Conservation (phyloP, 1,139 yeast genomes). For the Geotrichum histeridarum region DNA sequence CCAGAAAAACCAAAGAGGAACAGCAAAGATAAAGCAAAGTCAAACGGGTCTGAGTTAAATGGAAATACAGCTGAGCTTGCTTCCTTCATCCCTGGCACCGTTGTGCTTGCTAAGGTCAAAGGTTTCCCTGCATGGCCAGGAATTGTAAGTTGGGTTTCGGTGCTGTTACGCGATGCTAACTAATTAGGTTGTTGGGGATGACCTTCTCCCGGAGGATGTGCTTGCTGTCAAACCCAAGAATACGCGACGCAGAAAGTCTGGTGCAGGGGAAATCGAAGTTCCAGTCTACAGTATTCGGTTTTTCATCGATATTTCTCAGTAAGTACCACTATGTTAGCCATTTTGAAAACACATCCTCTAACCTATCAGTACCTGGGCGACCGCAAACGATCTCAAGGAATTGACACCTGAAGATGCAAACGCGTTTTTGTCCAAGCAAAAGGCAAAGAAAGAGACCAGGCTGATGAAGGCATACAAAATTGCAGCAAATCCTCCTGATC, state of each 20-base stretch:
- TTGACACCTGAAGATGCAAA: conserved; percentile 9
- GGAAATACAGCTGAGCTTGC: background rate
- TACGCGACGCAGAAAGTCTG: conserved; percentile 20
- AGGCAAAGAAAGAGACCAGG: background rate
- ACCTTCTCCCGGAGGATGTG: conserved; percentile 25
- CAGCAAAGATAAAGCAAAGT: too few species aligned
- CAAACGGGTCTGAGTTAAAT: too few species aligned
- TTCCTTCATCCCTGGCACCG: conserved; percentile 29
- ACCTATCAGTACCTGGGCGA: conserved; percentile 31
- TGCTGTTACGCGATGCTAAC: background rate
- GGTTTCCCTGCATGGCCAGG: conserved; percentile 43
- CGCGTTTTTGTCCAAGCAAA: background rate
- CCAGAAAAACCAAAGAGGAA: too few species aligned
- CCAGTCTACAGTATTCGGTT: conserved; percentile 36
- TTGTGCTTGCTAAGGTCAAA: conserved; percentile 38
- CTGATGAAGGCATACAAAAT: conserved; percentile 3
- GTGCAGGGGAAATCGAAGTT: conserved; percentile 6
- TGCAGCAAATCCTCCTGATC: conserved; percentile 10
- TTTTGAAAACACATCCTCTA: background rate
- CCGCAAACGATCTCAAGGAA: conserved; percentile 18
- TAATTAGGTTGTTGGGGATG: conserved; percentile 19
- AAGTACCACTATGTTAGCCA: background rate
- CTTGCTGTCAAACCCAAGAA: conserved; percentile 30
- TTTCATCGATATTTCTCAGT: conserved; percentile 31
- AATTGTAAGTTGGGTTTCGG: conserved; percentile 25